Evolutionary conservation across 768 basidiomycete species (phyloP), one percentile per base, ranked within the genome.

Genomic region (Hygrophorus pudorinus): DNA sequence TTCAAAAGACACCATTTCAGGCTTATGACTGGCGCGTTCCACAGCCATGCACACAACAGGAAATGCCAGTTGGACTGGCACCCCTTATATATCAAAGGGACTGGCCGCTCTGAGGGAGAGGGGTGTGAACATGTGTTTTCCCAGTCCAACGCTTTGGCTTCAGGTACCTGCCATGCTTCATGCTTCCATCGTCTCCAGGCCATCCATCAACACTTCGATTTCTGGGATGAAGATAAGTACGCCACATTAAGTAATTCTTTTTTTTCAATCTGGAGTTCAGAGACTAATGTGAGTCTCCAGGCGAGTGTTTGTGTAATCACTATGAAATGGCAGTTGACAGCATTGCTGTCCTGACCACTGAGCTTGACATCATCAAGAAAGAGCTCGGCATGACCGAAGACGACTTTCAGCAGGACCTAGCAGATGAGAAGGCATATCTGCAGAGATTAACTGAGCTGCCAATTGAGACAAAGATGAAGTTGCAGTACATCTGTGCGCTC

Each of bases 61-160:
- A 14, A 21, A 1, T 62, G 56, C 27, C 60, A 60, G 38, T 44
- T 57, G 1, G 27, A 7, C 1, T 38, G 48, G 16, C 51, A 54
- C 12, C 44, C 59, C 0, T 56, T 45, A 1, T 59, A 59, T 38
- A 43, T 47, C 1, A 18, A 42, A 24, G 56, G 58, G 5, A 17
- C 51, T 5, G 57, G 55, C 13, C 30, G 58, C 0, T 49, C 56
- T 36, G 53, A 58, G 28, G 35, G 52, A 3, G 56, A 58, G 32
- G 47, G 49, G 4, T 53, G 51, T 44, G 53, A 57, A 33, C 35
- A 46, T 0, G 30, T 44, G 20, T 58, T 53, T 18, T 47, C 51
- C 6, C 46, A 50, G 31, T 46, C 51, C 2, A 60, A 60, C 42
- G 48, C 38, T 3, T 41, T 57, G 14, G 56, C 59, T 8, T 10